These are phyloP conservation scores for Ganoderma lingzhi DNA, from an alignment of 1,284 basidiomycete genomes.

Conservation along the genomic window DNA sequence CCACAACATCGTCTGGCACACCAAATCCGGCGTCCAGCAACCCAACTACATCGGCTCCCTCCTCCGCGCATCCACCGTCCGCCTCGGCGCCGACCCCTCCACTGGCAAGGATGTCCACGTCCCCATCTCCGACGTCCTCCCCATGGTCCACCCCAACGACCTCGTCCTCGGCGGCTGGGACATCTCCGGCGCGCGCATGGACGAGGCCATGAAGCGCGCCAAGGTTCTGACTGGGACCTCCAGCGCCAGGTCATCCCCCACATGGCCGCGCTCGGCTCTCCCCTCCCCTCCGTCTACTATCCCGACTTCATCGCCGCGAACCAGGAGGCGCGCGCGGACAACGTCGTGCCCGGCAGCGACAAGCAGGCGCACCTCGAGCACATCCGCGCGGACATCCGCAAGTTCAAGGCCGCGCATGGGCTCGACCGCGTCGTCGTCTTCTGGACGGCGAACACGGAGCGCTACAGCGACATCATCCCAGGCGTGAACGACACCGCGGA, in stretches of 20 bases:
- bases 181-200: constrained; percentile 87
- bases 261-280: constrained; percentile 85
- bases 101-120: constrained; percentile 94
- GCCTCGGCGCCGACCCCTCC: constrained; percentile 85
- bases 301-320: constrained; percentile 98
- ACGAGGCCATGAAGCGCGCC: constrained; percentile 94
- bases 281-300: constrained; percentile 95
- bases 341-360: constrained; percentile 86
- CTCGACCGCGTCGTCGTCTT: constrained; percentile 93
- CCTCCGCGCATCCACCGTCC: constrained; percentile 94
- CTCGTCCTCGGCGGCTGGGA: constrained; percentile 99
- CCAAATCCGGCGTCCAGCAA: constrained; percentile 91
- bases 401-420: constrained; percentile 87
- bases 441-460: constrained; percentile 99
- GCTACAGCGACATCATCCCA: constrained; percentile 94
- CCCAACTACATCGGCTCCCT: constrained; percentile 98
- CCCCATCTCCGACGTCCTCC: constrained; percentile 92
- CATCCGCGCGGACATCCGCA: constrained; percentile 92
- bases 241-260: constrained; percentile 93
- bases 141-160: constrained; percentile 99
- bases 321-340: constrained; percentile 96
- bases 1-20: constrained; percentile 95
- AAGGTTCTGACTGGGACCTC: constrained; percentile 95
- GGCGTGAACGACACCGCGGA: constrained; percentile 97
- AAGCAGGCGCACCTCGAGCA: constrained; percentile 94